Percentiles rank a stretch among this genome's conserved stretches.
Conservation (phyloP, 192 early-diverging fungal genomes). For the Backusella australiensis region DNA sequence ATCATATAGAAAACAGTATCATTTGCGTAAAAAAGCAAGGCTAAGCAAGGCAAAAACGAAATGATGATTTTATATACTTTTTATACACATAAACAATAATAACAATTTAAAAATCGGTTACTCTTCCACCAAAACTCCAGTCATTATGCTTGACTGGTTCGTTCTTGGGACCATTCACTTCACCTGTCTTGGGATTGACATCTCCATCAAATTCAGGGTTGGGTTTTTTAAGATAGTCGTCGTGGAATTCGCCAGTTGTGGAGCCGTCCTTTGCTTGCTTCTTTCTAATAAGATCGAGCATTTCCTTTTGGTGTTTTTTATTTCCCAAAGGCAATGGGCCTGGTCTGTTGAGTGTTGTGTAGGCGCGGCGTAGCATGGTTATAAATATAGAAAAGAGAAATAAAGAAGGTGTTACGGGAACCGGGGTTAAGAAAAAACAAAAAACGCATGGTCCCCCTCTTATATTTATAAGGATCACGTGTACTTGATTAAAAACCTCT, state of each 20-base stretch:
- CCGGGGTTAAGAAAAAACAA: conserved; percentile 39
- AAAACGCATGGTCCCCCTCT: conserved; percentile 67
- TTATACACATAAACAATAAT: conserved; percentile 15
- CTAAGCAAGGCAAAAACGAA: conserved; percentile 26
- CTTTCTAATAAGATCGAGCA: conserved; percentile 64
- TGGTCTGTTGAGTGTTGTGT: conserved; percentile 40
- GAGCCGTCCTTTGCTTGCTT: conserved; percentile 26
- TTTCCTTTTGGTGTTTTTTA: conserved; percentile 65
- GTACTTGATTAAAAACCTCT: conserved; percentile 40
- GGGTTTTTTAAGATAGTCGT: conserved; percentile 46
- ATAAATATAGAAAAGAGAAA: not conserved
- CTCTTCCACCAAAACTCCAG: conserved; percentile 69
- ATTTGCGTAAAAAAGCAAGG: conserved; percentile 43
- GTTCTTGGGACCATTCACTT: conserved; percentile 77
- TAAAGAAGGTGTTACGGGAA: conserved; percentile 3
- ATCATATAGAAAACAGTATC: conserved; percentile 47
- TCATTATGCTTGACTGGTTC: conserved; percentile 83
- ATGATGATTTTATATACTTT: conserved; percentile 3
- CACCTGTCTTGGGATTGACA: conserved; percentile 75
- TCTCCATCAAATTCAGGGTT: conserved; percentile 68
- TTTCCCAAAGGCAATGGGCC: conserved; percentile 71
- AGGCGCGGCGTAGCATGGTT: conserved; percentile 18
- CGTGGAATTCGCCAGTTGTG: conserved; percentile 34
- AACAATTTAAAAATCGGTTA: conserved; percentile 57
- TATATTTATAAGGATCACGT: conserved; percentile 69